A percentile compares a stretch with the other conserved stretches of the same genome.
phyloP scores from a whole-genome alignment of 345 rosid genomes.

The Arabis alpina region DNA sequence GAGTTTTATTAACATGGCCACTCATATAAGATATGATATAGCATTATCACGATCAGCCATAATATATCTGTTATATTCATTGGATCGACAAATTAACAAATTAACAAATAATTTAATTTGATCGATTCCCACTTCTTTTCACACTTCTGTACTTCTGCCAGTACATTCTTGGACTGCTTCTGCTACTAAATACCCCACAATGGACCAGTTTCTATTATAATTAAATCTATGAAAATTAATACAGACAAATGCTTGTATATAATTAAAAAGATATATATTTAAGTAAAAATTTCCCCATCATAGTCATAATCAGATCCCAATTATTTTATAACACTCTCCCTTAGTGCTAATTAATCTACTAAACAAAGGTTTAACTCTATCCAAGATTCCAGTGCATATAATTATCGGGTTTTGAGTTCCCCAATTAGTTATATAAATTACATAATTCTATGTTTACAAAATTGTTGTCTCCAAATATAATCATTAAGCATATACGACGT shows the following conservation, averaged over 20 bases:
- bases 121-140: slow-evolving; percentile 42
- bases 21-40: slow-evolving; percentile 24
- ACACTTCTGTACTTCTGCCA: slow-evolving; percentile 42
- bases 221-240: slow-evolving; percentile 2
- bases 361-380: slow-evolving; percentile 19
- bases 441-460: background rate
- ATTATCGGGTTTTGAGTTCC: background rate
- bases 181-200: slow-evolving; percentile 36
- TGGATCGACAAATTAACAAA: slow-evolving; percentile 42
- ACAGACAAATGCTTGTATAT: slow-evolving; percentile 37
- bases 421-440: background rate
- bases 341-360: slow-evolving; percentile 27
- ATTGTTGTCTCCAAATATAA: background rate
- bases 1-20: slow-evolving; percentile 31
- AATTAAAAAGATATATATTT: background rate
- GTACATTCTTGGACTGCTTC: slow-evolving; percentile 45
- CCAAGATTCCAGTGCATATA: slow-evolving; percentile 23
- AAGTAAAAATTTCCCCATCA: slow-evolving; percentile 13
- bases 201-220: slow-evolving; percentile 28
- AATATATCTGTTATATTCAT: slow-evolving; percentile 37
- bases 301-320: slow-evolving; percentile 31
- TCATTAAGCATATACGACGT: background rate
- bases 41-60: slow-evolving; percentile 25
- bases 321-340: slow-evolving; percentile 20
- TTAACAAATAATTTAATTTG: slow-evolving; percentile 10